Evolutionary conservation across 2,329 filamentous ascomycete species (phyloP), one percentile per base, ranked within the genome.

Genomic region (Pseudogymnoascus sp.): DNA sequence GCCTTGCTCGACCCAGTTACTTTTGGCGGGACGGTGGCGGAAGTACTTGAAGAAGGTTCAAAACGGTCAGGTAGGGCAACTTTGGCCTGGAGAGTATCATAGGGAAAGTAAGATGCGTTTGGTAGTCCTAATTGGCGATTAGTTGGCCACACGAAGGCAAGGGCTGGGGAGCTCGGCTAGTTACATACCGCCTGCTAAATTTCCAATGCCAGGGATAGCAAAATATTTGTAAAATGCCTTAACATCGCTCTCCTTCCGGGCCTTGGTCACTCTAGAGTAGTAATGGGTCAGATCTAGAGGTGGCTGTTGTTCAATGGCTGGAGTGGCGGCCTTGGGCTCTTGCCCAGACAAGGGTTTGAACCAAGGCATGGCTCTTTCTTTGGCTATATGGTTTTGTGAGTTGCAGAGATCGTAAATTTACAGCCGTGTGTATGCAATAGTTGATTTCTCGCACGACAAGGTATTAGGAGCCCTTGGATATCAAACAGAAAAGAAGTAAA

Each of bases 181-280:
- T 29, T 27, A 75, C 79, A 65, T 72, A 86, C 84, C 85, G 66
- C 84, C 84, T 62, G 84, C 83, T 52, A 87, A 69, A 67, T 87
- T 86, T 33, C 77, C 79, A 64, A 87, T 82, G n/a, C 82, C 81
- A 0, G 84, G 84, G 60, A 86, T 83, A 67, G 72, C 65, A 69
- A 94, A 94, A 76, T 90, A 96, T 74, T 90, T 91, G 79, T 96
- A 96, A 74, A 92, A 90, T 37, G 81, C 71, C 78, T 96, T 96
- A 73, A 96, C 82, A 45, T 78, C 78, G 70, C 86, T 94, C 5
- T 82, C 78, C 5, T 78, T 68, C 7, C 90, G 82, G 55, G 82
- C 81, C 70, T 81, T 86, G 58, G 90, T 88, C 48, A 85, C 80
- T 62, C 84, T 79, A 0, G 90, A 92, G 68, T 87, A 87, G 72